These are phyloP conservation scores for Huntiella decipiens DNA, from an alignment of 2,329 filamentous ascomycete genomes.

Conservation along the genomic window DNA sequence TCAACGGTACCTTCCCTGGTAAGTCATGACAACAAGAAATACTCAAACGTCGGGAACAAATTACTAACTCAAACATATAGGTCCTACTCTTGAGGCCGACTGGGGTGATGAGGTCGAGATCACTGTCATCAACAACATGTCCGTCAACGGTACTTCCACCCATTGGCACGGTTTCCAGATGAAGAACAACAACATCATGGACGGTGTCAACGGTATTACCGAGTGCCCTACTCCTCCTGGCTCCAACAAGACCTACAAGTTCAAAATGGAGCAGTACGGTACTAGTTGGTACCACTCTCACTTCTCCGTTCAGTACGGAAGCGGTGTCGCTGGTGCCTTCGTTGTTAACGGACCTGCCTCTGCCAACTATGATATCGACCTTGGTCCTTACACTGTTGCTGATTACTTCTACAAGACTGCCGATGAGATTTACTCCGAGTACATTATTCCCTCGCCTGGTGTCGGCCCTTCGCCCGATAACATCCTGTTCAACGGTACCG, in stretches of 20 bases:
- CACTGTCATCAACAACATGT: conserved; percentile 46
- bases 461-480: conserved; percentile 24
- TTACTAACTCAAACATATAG: background rate
- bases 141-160: conserved; percentile 24
- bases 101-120: conserved; percentile 36
- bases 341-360: conserved; percentile 33
- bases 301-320: conserved; percentile 38
- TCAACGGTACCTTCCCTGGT: conserved; percentile 14
- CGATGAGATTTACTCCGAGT: conserved; percentile 12
- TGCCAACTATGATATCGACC: conserved; percentile 37
- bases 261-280: conserved; percentile 22
- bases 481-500: conserved; percentile 41
- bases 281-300: conserved; percentile 29
- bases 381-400: conserved; percentile 27
- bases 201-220: conserved; percentile 26
- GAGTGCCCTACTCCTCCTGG: conserved; percentile 24
- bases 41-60: too few species aligned
- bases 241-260: conserved; percentile 19
- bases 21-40: background rate
- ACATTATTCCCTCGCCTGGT: conserved; percentile 12
- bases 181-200: conserved; percentile 24
- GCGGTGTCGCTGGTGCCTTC: conserved; percentile 42
- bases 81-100: conserved; percentile 15
- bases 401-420: conserved; percentile 41
- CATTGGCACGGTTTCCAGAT: conserved; percentile 33